Base-by-base conservation (phyloP, 441 rosid genomes). In the Syzygium syzygioides region DNA sequence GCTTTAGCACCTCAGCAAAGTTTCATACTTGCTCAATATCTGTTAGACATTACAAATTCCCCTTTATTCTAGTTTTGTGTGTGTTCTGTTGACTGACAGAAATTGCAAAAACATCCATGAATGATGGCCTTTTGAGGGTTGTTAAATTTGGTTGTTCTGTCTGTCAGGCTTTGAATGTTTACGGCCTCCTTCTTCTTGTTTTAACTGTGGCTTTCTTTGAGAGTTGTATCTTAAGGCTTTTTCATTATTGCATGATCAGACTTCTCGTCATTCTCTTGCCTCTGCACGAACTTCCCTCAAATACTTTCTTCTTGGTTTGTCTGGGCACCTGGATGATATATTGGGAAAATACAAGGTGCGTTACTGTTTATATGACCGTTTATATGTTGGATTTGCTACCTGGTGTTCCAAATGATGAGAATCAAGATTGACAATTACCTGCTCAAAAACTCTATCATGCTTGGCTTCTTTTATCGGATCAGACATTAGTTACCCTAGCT, bases 281-380 rank as follows among this genome's bases (percentile, higher is more conserved):
- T 95, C 91, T 91, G 97, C 97, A 91, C 96, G 94, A 89, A 95
- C 97, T 91, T 95, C 97, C 87, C 93, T 96, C 88, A 96, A 94
- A 90, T 96, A 94, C 90, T 91, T 96, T 89, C 92, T 96, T 92
- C 94, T 96, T 90, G 99, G 96, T 90, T 90, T 96, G 84, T 95
- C 97, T 87, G 99, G 99, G 83, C 95, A 96, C 90, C 92, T 96
- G 97, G 99, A 96, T 93, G 97, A 94, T 90, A 92, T 95, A 85
- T 89, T 96, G 37, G 94, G 95, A 88, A 96, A 93, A 93, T 96
- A 95, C 90, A 96, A 96, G 99, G 99, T 96, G 90, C 32, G 57
- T n/a, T 85, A 66, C 41, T 76, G 79, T 89, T 89, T 55, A 34
- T n/a, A 20, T 64, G 80, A 79, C 41, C 3, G 18, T 15, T 53